Percentiles rank a stretch among this genome's conserved stretches.
phyloP scores from a whole-genome alignment of 2,329 filamentous ascomycete species.

The Stenocarpella maydis region DNA sequence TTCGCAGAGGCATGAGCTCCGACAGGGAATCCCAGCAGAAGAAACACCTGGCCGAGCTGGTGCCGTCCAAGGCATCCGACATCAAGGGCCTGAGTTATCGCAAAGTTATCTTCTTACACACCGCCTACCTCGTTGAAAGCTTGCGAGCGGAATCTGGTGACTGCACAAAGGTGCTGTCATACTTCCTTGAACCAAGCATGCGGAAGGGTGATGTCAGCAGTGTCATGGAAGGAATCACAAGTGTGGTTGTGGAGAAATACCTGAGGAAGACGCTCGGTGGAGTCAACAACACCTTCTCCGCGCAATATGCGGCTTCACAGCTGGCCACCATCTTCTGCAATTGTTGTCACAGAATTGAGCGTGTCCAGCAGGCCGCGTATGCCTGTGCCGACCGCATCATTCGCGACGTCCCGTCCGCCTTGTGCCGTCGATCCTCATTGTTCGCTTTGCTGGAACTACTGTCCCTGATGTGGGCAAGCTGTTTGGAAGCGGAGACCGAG shows the following conservation, averaged over 20 bases:
- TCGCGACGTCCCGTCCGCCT: conserved; percentile 81
- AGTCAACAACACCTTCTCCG: conserved; percentile 80
- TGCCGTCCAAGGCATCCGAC: conserved; percentile 80
- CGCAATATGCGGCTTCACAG: conserved; percentile 88
- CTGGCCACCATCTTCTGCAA: conserved; percentile 84
- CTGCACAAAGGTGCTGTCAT: conserved; percentile 87
- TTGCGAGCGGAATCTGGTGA: conserved; percentile 86
- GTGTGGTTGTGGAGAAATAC: conserved; percentile 81
- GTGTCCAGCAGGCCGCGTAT: conserved; percentile 88
- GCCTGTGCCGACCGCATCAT: conserved; percentile 87
- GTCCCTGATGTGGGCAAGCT: conserved; percentile 94
- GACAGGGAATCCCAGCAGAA: conserved; percentile 84
- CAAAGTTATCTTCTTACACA: conserved; percentile 90
- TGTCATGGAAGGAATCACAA: conserved; percentile 70
- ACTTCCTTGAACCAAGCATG: conserved; percentile 94
- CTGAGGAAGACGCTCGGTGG: conserved; percentile 77
- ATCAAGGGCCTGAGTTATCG: conserved; percentile 86
- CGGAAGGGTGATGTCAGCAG: conserved; percentile 68
- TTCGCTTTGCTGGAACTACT: conserved; percentile 93
- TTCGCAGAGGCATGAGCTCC: conserved; percentile 84
- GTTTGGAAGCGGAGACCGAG: conserved; percentile 92
- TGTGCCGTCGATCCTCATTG: conserved; percentile 89
- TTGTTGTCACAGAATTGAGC: conserved; percentile 92
- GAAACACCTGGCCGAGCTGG: conserved; percentile 74
- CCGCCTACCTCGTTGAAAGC: conserved; percentile 88